Conservation (phyloP, 345 rosid species). For the Gossypium ekmanianum region DNA sequence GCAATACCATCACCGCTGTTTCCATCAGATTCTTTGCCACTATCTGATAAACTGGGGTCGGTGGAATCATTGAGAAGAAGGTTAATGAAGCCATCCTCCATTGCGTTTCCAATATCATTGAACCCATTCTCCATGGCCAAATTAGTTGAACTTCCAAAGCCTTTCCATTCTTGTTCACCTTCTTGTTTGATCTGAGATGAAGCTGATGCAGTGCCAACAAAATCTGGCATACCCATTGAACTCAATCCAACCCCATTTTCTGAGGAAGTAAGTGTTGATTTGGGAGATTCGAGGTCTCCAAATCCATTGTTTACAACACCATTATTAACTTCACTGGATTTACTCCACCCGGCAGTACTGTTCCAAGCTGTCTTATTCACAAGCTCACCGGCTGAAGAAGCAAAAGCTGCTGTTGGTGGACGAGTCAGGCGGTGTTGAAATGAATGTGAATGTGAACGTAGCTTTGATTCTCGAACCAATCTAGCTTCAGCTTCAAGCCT, state of each 20-base stretch:
- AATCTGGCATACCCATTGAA: constrained; percentile 42
- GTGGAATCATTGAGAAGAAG: constrained; percentile 55
- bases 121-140: constrained; percentile 31
- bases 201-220: constrained; percentile 41
- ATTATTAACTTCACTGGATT: not conserved
- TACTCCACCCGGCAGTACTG: not conserved
- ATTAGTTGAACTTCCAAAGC: constrained; percentile 25
- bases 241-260: constrained; percentile 21
- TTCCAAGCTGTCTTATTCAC: constrained; percentile 22
- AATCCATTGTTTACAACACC: not conserved
- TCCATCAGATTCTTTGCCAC: constrained; percentile 42
- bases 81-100: constrained; percentile 77
- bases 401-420: not conserved
- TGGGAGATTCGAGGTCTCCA: constrained; percentile 63
- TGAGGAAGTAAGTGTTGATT: constrained; percentile 75
- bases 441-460: constrained; percentile 53
- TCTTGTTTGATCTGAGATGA: constrained; percentile 59
- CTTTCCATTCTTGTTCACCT: constrained; percentile 59
- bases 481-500: constrained; percentile 89
- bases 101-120: constrained; percentile 35
- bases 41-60: constrained; percentile 42
- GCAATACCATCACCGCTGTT: not conserved
- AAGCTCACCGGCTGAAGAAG: constrained; percentile 27
- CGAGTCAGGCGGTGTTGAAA: constrained; percentile 25
- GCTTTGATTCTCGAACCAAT: constrained; percentile 72